Evolutionary conservation across 345 rosid species (phyloP), one percentile per base, ranked within the genome.

Genomic region (Pelargonium nanum): DNA sequence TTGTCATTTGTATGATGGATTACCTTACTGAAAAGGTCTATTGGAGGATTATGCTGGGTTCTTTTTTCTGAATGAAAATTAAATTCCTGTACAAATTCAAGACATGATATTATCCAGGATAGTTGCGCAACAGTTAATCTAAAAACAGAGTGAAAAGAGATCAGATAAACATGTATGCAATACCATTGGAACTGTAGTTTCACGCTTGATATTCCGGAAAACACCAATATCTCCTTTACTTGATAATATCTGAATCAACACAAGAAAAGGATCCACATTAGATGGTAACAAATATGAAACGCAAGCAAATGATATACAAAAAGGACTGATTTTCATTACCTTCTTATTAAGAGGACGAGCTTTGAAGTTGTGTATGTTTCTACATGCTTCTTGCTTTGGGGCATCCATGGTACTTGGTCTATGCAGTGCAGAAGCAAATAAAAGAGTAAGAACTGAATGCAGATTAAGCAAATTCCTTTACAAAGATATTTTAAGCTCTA

Each of bases 1-100:
- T 8, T 40, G 19, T 21, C 56, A 57, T 28, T 23, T 12, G 32
- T 15, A 61, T 19, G 2, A 48, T 59, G 40, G 30, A 57, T 67
- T 80, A 93, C 99, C 97, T 87, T 93, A 65, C 87, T 84, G 69
- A 89, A 87, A 68, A 89, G 92, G 28, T 93, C 99, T 24, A 74
- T 61, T 6, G 99, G 96, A 21, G 77, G 80, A 79, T 81, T 78
- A 67, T 75, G 84, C 26, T 57, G 83, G 75, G 64, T 67, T 70
- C 74, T 85, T 74, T 75, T 87, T 64, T 78, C 88, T 1, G 76
- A 72, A 26, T 71, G 85, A 66, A 89, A 87, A 68, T 71, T 86
- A 67, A 87, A 85, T 70, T 80, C 97, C 99, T 89, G 83, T 61
- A 70, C 44, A 53, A 58, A 45, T 60, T 61, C n/a, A 32, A 60